Evolutionary conservation across 164 flowering plant species (phyloP).

Genomic region (Magnolia sinica): DNA sequence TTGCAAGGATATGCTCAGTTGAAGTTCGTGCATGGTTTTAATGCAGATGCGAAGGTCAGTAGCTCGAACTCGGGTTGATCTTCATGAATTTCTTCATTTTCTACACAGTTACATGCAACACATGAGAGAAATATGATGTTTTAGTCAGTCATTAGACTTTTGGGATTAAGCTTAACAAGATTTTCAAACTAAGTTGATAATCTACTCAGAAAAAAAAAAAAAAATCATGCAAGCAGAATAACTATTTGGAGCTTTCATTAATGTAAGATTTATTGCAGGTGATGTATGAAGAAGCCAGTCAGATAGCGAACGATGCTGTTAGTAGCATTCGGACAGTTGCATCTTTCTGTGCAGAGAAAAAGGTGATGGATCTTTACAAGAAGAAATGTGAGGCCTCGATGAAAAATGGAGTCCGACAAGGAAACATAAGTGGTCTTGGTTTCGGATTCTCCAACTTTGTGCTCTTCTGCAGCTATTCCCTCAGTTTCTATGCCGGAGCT

Average conservation of each 20-base stretch:
- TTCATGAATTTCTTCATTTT: conserved; percentile 38
- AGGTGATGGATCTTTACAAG: conserved; percentile 16
- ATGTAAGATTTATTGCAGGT: conserved; percentile 8
- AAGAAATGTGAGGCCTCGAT: conserved; percentile 14
- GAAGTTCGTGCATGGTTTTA: conserved; percentile 32
- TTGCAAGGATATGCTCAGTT: conserved; percentile 34
- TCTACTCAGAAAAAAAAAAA: neutral
- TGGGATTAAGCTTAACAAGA: conserved; percentile 43
- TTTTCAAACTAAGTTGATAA: neutral
- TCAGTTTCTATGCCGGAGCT: conserved; percentile 11
- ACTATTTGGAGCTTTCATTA: neutral
- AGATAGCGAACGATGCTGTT: conserved; percentile 14
- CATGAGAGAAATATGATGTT: too few relatives aligned
- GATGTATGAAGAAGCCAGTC: conserved; percentile 21
- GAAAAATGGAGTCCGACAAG: conserved; percentile 10
- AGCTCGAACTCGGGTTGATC: conserved; percentile 35
- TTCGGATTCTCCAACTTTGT: conserved; percentile 14
- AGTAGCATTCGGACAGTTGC: conserved; percentile 20
- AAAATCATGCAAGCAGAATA: conserved; percentile 6
- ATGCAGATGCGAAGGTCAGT: conserved; percentile 50
- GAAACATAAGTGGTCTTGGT: conserved; percentile 9
- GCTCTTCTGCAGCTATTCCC: conserved; percentile 8
- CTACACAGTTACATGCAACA: neutral
- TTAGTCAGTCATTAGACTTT: conserved; percentile 41
- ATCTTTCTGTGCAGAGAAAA: conserved; percentile 15